These are phyloP conservation scores for Earliella scabrosa DNA, from an alignment of 1,284 basidiomycete genomes.

Conservation along the genomic window DNA sequence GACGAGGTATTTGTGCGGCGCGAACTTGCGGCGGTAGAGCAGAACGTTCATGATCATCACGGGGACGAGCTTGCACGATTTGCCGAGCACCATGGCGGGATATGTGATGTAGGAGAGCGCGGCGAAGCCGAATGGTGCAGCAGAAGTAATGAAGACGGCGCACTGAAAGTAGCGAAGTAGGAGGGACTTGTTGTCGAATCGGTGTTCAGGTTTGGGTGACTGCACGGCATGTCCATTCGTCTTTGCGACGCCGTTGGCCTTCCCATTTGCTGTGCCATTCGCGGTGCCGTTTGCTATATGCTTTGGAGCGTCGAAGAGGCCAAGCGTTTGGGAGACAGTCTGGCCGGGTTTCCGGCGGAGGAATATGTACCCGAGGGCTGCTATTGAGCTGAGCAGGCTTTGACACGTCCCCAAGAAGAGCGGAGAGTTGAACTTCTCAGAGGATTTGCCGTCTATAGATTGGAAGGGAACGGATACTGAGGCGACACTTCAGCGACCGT, in stretches of 20 bases:
- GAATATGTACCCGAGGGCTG: slow-evolving; percentile 83
- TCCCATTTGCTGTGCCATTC: slow-evolving; percentile 24
- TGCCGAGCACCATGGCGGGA: slow-evolving; percentile 98
- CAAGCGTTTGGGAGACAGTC: slow-evolving; percentile 58
- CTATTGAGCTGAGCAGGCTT: slow-evolving; percentile 79
- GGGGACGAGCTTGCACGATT: slow-evolving; percentile 97
- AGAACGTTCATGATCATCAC: slow-evolving; percentile 96
- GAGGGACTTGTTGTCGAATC: slow-evolving; percentile 55
- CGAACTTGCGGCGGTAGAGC: slow-evolving; percentile 88
- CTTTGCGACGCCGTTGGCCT: slow-evolving; percentile 26
- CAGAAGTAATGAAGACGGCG: slow-evolving; percentile 87
- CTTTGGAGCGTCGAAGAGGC: slow-evolving; percentile 44
- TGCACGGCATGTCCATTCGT: slow-evolving; percentile 37
- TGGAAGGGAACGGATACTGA: slow-evolving; percentile 86
- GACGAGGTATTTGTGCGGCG: slow-evolving; percentile 92
- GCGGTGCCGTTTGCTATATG: slow-evolving; percentile 20
- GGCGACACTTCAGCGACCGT: not conserved
- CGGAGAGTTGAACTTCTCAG: slow-evolving; percentile 86
- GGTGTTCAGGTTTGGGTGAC: slow-evolving; percentile 39
- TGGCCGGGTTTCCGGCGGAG: slow-evolving; percentile 60
- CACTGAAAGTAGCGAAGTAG: slow-evolving; percentile 82
- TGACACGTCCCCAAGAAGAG: slow-evolving; percentile 90
- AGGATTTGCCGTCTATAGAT: slow-evolving; percentile 61
- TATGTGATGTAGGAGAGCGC: slow-evolving; percentile 96
- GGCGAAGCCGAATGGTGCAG: slow-evolving; percentile 95